A percentile compares a stretch with the other conserved stretches of the same genome.
Conservation (phyloP, 2,329 filamentous ascomycete genomes). For the Nothophoma quercina region DNA sequence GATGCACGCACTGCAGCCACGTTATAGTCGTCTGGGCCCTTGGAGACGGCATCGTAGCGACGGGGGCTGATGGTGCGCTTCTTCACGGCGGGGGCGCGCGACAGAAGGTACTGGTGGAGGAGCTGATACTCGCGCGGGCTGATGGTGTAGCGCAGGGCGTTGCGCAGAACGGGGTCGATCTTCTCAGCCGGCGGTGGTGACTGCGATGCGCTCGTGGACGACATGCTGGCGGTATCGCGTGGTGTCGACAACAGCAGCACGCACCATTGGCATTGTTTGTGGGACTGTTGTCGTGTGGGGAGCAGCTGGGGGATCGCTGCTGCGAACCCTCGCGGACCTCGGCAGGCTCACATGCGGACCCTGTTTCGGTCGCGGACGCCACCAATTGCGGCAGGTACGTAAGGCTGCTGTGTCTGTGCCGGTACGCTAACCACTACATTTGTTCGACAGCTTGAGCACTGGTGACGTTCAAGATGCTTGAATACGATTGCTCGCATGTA, state of each 20-base stretch:
- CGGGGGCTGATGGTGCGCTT: constrained; percentile 60
- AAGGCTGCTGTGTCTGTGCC: background rate
- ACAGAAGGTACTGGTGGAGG: constrained; percentile 83
- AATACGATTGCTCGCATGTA: background rate
- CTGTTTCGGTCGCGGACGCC: constrained; percentile 1
- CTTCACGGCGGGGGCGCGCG: constrained; percentile 69
- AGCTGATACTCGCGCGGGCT: constrained; percentile 86
- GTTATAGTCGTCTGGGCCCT: constrained; percentile 57
- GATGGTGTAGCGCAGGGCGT: constrained; percentile 82
- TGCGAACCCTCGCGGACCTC: constrained; percentile 4
- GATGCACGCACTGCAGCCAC: constrained; percentile 56
- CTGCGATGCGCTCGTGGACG: constrained; percentile 39
- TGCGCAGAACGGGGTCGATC: constrained; percentile 78
- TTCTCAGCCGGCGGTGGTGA: constrained; percentile 38
- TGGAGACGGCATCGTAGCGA: constrained; percentile 60
- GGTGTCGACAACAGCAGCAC: constrained; percentile 13
- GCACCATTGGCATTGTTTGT: constrained; percentile 32
- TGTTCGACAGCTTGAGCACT: background rate
- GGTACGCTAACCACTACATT: background rate
- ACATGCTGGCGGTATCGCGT: constrained; percentile 38
- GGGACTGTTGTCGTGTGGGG: constrained; percentile 23
- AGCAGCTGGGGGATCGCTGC: constrained; percentile 23
- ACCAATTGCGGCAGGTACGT: constrained; percentile 9
- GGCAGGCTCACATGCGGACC: constrained; percentile 17
- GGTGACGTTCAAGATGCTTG: background rate